Conservation (phyloP, 805 yeast genomes). For the Vanderwaltozyma polyspora region DNA sequence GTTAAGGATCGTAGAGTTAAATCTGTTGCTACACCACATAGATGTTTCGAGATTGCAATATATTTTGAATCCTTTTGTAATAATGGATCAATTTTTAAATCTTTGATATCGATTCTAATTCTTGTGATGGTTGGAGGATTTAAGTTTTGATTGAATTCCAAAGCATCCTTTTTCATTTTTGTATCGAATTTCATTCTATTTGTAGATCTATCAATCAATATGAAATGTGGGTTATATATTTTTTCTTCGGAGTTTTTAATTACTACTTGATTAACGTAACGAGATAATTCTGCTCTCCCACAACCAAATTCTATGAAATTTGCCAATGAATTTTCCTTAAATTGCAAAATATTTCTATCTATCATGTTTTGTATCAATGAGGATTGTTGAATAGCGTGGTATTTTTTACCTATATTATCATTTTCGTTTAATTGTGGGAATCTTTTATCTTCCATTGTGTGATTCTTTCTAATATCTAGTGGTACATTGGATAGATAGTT, state of each 20-base stretch:
- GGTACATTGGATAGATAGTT: background rate
- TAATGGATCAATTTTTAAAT: conserved; percentile 42
- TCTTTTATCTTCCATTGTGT: conserved; percentile 29
- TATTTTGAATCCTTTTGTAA: conserved; percentile 12
- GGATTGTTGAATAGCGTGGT: conserved; percentile 76
- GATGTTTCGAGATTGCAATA: conserved; percentile 73
- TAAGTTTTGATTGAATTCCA: conserved; percentile 10
- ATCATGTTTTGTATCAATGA: conserved; percentile 63
- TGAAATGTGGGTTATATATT: conserved; percentile 27
- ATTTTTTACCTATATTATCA: conserved; percentile 33
- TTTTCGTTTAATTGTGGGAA: conserved; percentile 30
- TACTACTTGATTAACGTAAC: conserved; percentile 37
- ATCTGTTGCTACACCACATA: conserved; percentile 93
- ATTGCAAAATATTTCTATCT: conserved; percentile 28
- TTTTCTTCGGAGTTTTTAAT: background rate
- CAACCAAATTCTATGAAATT: conserved; percentile 76
- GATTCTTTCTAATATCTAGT: conserved; percentile 1
- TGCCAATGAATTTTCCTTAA: conserved; percentile 8
- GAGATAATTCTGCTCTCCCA: conserved; percentile 75
- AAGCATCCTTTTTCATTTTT: conserved; percentile 48
- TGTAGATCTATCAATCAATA: conserved; percentile 66
- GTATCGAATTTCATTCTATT: conserved; percentile 70
- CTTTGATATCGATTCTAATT: conserved; percentile 66
- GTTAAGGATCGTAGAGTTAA: conserved; percentile 58
- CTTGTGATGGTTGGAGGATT: conserved; percentile 4